Conservation (phyloP, 495 filamentous ascomycete species). For the Hypoxylon subgilvum region DNA sequence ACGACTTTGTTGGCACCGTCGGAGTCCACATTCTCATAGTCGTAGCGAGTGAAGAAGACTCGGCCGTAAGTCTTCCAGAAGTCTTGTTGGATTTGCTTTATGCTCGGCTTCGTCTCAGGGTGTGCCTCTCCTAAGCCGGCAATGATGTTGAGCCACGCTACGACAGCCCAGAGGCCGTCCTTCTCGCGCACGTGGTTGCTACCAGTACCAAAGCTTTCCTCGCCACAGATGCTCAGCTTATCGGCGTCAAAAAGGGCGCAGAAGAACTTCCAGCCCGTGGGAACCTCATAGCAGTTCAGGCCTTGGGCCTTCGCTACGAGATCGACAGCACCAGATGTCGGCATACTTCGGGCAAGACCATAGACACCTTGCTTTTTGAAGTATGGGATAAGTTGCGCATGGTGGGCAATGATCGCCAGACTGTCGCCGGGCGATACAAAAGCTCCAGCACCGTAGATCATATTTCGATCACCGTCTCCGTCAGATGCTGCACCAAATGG, state of each 20-base stretch:
- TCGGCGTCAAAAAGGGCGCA: constrained; percentile 95
- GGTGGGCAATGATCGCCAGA: constrained; percentile 95
- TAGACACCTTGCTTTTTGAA: constrained; percentile 97
- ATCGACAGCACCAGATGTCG: constrained; percentile 92
- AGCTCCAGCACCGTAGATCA: constrained; percentile 96
- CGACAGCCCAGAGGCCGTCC: constrained; percentile 95
- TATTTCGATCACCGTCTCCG: constrained; percentile 97
- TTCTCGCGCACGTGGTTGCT: constrained; percentile 99
- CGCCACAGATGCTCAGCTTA: constrained; percentile 98
- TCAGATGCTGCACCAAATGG: constrained; percentile 97
- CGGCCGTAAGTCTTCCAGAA: constrained; percentile 98
- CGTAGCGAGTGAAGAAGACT: constrained; percentile 98
- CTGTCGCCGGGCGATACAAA: constrained; percentile 98
- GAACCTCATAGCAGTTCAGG: constrained; percentile 91
- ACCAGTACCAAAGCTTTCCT: constrained; percentile 98
- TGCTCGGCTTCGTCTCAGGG: constrained; percentile 77
- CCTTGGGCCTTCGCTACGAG: constrained; percentile 93
- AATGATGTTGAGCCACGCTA: constrained; percentile 98
- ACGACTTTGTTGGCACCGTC: constrained; percentile 90
- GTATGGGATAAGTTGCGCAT: constrained; percentile 92
- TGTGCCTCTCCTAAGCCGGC: constrained; percentile 87
- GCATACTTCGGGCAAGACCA: constrained; percentile 95
- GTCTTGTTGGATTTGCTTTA: constrained; percentile 91
- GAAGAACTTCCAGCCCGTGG: constrained; percentile 99
- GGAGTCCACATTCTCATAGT: constrained; percentile 93